Evolutionary conservation across 495 filamentous ascomycete species (phyloP).

Genomic region (Penicillium pulvis): DNA sequence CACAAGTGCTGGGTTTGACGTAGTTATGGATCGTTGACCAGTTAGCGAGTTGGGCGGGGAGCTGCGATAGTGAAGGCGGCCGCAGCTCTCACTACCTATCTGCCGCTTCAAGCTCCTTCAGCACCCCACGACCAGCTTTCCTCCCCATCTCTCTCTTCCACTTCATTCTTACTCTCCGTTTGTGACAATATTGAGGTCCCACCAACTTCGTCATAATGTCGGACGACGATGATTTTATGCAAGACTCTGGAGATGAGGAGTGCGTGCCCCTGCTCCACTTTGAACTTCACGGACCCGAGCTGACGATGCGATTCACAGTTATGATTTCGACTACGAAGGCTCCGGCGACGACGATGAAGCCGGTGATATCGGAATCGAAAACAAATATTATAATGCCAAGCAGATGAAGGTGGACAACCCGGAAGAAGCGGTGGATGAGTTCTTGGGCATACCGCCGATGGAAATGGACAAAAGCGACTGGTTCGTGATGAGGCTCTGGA

Average conservation of each 20-base stretch:
- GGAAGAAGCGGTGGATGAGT: conserved; percentile 88
- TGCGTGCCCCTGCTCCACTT: conserved; percentile 22
- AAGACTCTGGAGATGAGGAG: conserved; percentile 93
- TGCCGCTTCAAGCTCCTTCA: conserved; percentile 24
- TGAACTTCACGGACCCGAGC: conserved; percentile 15
- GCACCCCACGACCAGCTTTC: conserved; percentile 14
- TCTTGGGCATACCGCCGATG: conserved; percentile 78
- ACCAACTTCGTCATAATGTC: conserved; percentile 62
- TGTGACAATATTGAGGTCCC: background rate
- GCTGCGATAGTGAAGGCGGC: conserved; percentile 18
- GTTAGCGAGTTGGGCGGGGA: conserved; percentile 5
- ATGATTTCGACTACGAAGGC: conserved; percentile 96
- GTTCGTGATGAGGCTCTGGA: conserved; percentile 42
- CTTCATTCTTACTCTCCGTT: background rate
- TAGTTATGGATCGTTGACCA: background rate
- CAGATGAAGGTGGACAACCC: conserved; percentile 88
- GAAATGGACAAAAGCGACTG: conserved; percentile 94
- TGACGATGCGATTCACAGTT: conserved; percentile 50
- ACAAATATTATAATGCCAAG: conserved; percentile 99
- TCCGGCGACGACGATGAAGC: conserved; percentile 86
- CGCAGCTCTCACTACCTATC: conserved; percentile 18
- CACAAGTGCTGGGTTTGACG: background rate
- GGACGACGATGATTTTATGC: conserved; percentile 98
- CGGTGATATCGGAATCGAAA: conserved; percentile 93
- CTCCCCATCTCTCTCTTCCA: conserved; percentile 1